Base-by-base conservation (phyloP, 2,329 filamentous ascomycete genomes). In the Apiospora malaysiana region DNA sequence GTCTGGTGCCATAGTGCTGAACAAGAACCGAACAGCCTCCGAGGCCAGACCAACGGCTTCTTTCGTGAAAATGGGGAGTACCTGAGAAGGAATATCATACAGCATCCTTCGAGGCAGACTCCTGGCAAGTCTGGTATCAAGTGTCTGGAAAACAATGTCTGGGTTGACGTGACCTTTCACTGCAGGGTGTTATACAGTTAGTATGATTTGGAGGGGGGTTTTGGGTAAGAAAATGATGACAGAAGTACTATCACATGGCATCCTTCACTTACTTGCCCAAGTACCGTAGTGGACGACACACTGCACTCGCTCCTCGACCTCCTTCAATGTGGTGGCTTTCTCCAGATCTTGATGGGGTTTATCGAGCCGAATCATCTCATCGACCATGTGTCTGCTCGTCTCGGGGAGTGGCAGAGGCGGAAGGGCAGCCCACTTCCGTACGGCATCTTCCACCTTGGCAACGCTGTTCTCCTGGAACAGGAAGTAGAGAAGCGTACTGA, bases 221-320 rank as follows among this genome's bases (percentile, higher is more conserved):
- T 27, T 37, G 51, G 37, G 27, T 8, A 16, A 27, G 16, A 8
- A 8, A 25, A 25, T 18, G 49, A 51, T 16, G 23, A 51, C 25
- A 23, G 23, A 27, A 1, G 23, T 66, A n/a, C 7, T 65, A 69
- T 70, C 10, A 18, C 6, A 40, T 49, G 37, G 32, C 32, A 18
- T 70, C 47, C 7, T 69, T 51, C 27, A 56, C 49, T 56, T 56
- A 32, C 49, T 71, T 4, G 68, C 70, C 71, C 71, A 70, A 7
- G 56, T 68, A 21, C 70, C 71, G 37, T 72, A 71, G 23, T 70
- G 70, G 12, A 69, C 70, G 14, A 71, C 68, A 25, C 68, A 72
- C 47, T 68, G 70, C n/a, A 51, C 47, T 25, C 65, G 71, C 32
- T 70, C 16, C 25, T 71, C 65, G 3, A 72, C 67, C 65, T 71